Evolutionary conservation across 1,284 basidiomycete species (phyloP), one percentile per base, ranked within the genome.

Genomic region (Puccinia triticina): DNA sequence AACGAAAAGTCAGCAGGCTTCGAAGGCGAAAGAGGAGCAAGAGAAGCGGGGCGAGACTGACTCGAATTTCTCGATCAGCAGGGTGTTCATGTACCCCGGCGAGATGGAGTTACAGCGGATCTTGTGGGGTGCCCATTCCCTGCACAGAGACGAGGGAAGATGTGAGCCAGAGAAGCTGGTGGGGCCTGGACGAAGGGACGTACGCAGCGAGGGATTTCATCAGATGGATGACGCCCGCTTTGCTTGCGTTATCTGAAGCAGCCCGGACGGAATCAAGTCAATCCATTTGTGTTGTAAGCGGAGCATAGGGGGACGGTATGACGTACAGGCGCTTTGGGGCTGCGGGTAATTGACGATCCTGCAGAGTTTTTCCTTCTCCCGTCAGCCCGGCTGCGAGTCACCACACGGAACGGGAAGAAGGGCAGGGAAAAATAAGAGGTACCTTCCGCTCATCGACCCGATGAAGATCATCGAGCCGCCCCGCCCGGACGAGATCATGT

Each of bases 21-120:
- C 23, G 26, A 5, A 1, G 4, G 14, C 23, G 23, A 12, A 57
- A 2, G 26, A 48, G 4, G 40, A 43, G 26, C 2, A 71, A 18
- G 2, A 69, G n/a, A n/a, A n/a, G n/a, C n/a, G n/a, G n/a, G n/a
- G 11, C 29, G 12, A 23, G 7, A 11, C 69, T 64, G 21, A 81
- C 78, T 83, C 82, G 72, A 83, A 80, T 73, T 83, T 83, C n/a
- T 83, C 82, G 29, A 59, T 74, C 14, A 83, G 50, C 50, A 83
- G 66, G 26, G 82, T 83, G 37, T 77, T 76, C 82, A 79, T 83
- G 55, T 83, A 79, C 21, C 78, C 78, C 48, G 78, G 78, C 16
- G 78, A 81, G 53, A 81, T 81, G 16, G 78, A 72, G 78, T 81
- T 81, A 32, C 78, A 81, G 26, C 78, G 78, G 43, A 81, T 81